Evolutionary conservation across 306 rosid species (phyloP).

Genomic region (Casuarina glauca): DNA sequence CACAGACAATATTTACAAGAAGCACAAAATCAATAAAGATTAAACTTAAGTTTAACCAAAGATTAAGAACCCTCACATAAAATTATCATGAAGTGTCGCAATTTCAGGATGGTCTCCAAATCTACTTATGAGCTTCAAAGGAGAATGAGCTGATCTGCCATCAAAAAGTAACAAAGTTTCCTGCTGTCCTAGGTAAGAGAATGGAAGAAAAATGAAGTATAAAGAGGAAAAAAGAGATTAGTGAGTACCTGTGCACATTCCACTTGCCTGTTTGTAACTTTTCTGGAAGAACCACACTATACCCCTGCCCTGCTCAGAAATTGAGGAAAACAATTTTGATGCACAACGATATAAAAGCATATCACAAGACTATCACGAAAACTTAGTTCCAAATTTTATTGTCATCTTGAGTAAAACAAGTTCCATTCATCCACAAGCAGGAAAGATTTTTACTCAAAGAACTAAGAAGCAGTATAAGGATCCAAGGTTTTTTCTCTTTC

Average conservation of each 20-base stretch:
- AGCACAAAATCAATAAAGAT: background rate
- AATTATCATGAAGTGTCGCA: constrained; percentile 87
- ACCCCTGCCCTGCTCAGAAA: constrained; percentile 77
- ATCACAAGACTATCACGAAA: background rate
- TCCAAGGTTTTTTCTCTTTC: background rate
- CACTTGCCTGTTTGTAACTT: constrained; percentile 91
- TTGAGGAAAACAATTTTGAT: constrained; percentile 27
- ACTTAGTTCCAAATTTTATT: background rate
- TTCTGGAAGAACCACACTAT: constrained; percentile 94
- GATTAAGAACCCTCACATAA: constrained; percentile 61
- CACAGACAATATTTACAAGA: background rate
- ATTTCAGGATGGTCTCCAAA: constrained; percentile 80
- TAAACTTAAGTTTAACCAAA: background rate
- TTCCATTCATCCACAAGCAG: background rate
- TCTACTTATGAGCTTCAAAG: constrained; percentile 74
- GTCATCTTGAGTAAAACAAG: background rate
- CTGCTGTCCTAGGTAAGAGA: constrained; percentile 1
- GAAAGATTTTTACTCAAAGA: background rate
- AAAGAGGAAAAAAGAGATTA: constrained; percentile 10
- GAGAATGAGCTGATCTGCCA: constrained; percentile 74
- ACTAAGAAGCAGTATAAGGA: background rate
- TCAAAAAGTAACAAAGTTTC: constrained; percentile 2
- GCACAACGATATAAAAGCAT: constrained; percentile 11
- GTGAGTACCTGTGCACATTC: constrained; percentile 81
- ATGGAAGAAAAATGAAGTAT: background rate